Conservation (phyloP, 1,284 basidiomycete species). For the Cryptococcus jaspeensis region DNA sequence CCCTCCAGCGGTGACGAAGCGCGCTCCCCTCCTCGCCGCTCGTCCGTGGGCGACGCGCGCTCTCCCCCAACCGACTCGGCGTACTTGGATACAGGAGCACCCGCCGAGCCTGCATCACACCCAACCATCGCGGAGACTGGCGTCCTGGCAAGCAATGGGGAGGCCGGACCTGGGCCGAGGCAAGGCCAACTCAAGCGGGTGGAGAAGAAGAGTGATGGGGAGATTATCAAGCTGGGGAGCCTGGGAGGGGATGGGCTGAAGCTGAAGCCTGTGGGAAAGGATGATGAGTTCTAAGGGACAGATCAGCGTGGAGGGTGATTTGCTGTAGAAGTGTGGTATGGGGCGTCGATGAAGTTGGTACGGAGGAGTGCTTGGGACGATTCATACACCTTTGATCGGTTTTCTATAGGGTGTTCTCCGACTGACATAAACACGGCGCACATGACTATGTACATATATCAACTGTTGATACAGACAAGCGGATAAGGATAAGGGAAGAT, state of each 20-base stretch:
- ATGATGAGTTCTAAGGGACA: not conserved
- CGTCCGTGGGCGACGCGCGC: slow-evolving; percentile 11
- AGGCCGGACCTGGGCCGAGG: slow-evolving; percentile 29
- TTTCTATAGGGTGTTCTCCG: no score
- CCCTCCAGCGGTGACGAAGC: slow-evolving; percentile 6
- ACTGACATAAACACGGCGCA: no score
- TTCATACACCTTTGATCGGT: no score
- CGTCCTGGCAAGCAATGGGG: slow-evolving; percentile 5
- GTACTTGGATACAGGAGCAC: slow-evolving; percentile 31
- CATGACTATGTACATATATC: no score
- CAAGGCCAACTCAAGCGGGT: slow-evolving; percentile 41
- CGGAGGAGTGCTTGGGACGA: no score
- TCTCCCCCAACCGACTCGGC: slow-evolving; percentile 22
- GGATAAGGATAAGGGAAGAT: no score
- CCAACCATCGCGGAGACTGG: slow-evolving; percentile 50
- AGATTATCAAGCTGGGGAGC: slow-evolving; percentile 43
- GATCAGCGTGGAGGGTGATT: no score
- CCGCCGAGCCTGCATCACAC: slow-evolving; percentile 27
- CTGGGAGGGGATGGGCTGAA: slow-evolving; percentile 45
- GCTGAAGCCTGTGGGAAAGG: slow-evolving; percentile 27
- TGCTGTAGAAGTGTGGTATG: no score
- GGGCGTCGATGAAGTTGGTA: no score
- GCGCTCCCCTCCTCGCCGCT: slow-evolving; percentile 18
- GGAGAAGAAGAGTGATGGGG: slow-evolving; percentile 24
- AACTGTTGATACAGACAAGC: no score